These are phyloP conservation scores for Tanacetum coccineum DNA, from an alignment of 129 eudicot genomes.

Conservation along the genomic window DNA sequence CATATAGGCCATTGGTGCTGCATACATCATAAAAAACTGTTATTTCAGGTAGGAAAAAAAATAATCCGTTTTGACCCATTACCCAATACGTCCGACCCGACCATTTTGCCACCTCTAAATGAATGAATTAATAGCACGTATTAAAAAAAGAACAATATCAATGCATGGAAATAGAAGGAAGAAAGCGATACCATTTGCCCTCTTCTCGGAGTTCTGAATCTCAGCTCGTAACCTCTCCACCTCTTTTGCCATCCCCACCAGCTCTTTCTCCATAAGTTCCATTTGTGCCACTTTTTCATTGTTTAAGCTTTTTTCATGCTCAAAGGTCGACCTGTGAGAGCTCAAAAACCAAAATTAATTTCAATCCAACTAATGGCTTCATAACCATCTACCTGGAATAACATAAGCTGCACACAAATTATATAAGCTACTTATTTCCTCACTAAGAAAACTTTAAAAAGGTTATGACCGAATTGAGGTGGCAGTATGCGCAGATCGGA, in stretches of 20 bases:
- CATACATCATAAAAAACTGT: constrained; percentile 16
- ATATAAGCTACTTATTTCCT: background rate
- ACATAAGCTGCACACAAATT: background rate
- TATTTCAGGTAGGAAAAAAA: background rate
- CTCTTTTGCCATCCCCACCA: no score
- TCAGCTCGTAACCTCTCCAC: no score
- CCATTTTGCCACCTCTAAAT: background rate
- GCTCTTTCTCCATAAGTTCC: constrained; percentile 54
- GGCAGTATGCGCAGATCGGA: no score
- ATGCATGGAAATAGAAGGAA: background rate
- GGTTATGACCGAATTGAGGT: no score
- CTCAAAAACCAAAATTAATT: constrained; percentile 8
- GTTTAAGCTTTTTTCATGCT: constrained; percentile 62
- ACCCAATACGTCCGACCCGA: background rate
- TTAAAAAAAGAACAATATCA: background rate
- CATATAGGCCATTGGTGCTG: constrained; percentile 47
- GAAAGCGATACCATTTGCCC: constrained; percentile 50
- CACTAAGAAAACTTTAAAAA: no score
- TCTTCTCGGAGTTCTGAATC: constrained; percentile 46
- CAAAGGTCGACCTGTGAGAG: constrained; percentile 52
- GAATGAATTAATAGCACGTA: background rate
- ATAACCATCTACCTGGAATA: background rate
- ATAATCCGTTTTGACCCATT: no score
- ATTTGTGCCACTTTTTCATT: constrained; percentile 60
- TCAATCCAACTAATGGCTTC: constrained; percentile 4